These are phyloP conservation scores for Pichia sp. DNA, from an alignment of 1,139 yeast genomes.

Conservation along the genomic window DNA sequence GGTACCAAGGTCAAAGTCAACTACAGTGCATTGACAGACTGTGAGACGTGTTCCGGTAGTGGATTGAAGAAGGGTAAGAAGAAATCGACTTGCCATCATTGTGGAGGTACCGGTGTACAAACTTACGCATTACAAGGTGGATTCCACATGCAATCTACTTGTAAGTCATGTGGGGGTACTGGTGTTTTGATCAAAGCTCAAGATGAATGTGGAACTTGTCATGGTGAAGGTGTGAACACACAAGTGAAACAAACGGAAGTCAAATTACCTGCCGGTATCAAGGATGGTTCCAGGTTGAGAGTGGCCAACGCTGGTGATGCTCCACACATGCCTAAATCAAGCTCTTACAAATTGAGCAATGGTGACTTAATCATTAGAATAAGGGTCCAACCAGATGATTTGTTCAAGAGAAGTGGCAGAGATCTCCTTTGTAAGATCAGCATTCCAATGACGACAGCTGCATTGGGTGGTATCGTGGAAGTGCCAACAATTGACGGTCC, in stretches of 20 bases:
- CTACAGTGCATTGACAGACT: conserved; percentile 70
- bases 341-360: conserved; percentile 54
- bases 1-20: conserved; percentile 65
- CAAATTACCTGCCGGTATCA: conserved; percentile 83
- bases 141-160: conserved; percentile 94
- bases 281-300: conserved; percentile 79
- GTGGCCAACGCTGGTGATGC: conserved; percentile 90
- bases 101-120: conserved; percentile 92
- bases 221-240: conserved; percentile 81
- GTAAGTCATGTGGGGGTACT: conserved; percentile 79
- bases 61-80: conserved; percentile 77
- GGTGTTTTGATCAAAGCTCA: conserved; percentile 69
- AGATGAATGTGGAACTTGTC: conserved; percentile 75
- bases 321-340: conserved; percentile 64
- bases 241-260: conserved; percentile 62
- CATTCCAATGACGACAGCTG: conserved; percentile 92
- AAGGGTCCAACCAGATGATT: conserved; percentile 65
- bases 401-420: conserved; percentile 58
- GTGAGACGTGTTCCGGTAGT: conserved; percentile 74
- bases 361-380: conserved; percentile 88
- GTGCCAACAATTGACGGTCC: conserved; percentile 79
- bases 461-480: conserved; percentile 83
- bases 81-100: conserved; percentile 73
- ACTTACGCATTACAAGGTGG: conserved; percentile 87
- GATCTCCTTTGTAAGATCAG: conserved; percentile 58